phyloP scores from a whole-genome alignment of 2,329 filamentous ascomycete species.

The Fusarium setosum region DNA sequence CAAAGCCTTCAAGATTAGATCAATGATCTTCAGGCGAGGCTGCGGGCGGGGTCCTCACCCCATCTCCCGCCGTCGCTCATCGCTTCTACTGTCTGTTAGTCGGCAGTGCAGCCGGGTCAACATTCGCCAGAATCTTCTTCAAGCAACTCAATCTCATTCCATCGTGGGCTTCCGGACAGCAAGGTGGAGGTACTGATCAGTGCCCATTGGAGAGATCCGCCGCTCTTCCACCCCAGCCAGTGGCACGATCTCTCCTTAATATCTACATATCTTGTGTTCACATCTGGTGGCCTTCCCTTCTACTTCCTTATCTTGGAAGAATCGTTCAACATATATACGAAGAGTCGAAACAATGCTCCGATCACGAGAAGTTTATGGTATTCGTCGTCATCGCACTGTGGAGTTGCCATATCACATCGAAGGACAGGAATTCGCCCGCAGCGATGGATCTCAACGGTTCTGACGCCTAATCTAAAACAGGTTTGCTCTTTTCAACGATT shows the following conservation, averaged over 20 bases:
- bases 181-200: background rate
- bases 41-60: background rate
- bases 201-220: conserved; percentile 9
- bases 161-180: background rate
- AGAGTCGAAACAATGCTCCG: background rate
- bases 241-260: conserved; percentile 26
- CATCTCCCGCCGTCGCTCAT: background rate
- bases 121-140: background rate
- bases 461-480: background rate
- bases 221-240: conserved; percentile 31
- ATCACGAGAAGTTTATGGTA: background rate
- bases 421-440: background rate
- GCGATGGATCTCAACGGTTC: background rate
- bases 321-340: background rate
- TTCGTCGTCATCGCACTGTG: background rate
- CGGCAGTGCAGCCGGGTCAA: background rate
- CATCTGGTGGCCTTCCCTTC: conserved; percentile 42
- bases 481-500: background rate
- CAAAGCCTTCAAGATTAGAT: background rate
- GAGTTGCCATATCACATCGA: background rate
- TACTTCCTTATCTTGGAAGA: conserved; percentile 17
- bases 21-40: background rate
- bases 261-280: conserved; percentile 40
- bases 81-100: background rate
- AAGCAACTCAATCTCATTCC: background rate